Conservation (phyloP, 441 rosid genomes). For the Erodium moschatum region DNA sequence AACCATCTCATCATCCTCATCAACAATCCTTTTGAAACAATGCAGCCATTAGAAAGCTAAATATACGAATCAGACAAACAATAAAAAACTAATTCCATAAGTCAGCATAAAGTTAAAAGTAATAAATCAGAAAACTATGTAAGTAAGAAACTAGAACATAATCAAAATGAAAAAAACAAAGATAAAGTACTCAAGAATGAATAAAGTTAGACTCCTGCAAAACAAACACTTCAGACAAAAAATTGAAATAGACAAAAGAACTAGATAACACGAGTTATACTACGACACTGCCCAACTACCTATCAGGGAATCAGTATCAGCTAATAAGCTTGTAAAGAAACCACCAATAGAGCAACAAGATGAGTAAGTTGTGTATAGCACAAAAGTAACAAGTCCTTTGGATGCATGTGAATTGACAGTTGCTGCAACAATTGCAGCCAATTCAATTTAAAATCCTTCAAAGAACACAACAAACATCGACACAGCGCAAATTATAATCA, state of each 20-base stretch:
- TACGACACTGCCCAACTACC: background rate
- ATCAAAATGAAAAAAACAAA: background rate
- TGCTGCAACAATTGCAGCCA: background rate
- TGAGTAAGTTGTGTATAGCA: background rate
- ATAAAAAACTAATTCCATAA: background rate
- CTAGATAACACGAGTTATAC: background rate
- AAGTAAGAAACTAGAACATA: background rate
- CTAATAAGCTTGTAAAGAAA: background rate
- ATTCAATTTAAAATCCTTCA: background rate
- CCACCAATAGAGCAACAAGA: background rate
- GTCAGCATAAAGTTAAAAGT: background rate
- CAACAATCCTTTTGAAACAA: constrained; percentile 47
- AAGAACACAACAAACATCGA: background rate
- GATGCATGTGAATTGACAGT: background rate
- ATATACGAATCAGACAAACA: background rate
- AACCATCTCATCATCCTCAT: constrained; percentile 66
- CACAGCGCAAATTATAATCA: background rate
- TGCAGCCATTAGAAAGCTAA: background rate
- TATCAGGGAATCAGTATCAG: background rate
- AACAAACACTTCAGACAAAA: too few relatives aligned
- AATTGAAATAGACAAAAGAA: background rate
- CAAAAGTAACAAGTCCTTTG: background rate
- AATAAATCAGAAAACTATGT: background rate
- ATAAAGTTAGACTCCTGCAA: background rate
- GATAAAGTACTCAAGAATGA: background rate